Conservation (phyloP, 805 yeast species). For the Torulaspora franciscae region DNA sequence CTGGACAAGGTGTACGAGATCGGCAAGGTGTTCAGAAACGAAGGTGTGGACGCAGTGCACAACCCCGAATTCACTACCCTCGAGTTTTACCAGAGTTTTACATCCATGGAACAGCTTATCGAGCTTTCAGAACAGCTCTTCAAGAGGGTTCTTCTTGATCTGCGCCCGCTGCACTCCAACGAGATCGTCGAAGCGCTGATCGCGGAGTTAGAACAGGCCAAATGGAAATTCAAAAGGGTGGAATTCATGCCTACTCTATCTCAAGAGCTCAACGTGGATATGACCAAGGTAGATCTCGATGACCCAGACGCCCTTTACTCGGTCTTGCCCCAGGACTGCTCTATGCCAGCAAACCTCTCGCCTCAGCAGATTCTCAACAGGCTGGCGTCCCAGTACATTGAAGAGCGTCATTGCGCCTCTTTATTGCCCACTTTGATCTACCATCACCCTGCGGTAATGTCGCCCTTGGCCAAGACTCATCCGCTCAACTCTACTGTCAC, state of each 20-base stretch:
- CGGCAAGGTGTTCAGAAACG: constrained; percentile 83
- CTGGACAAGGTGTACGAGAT: constrained; percentile 83
- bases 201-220: constrained; percentile 12
- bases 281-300: constrained; percentile 34
- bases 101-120: constrained; percentile 63
- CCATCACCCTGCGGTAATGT: constrained; percentile 78
- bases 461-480: constrained; percentile 80
- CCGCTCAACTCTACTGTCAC: constrained; percentile 41
- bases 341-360: constrained; percentile 29
- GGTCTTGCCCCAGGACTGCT: constrained; percentile 11
- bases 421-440: constrained; percentile 62
- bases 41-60: constrained; percentile 88
- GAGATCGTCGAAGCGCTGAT: constrained; percentile 7
- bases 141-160: constrained; percentile 33
- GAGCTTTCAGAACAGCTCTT: constrained; percentile 56
- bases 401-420: constrained; percentile 48
- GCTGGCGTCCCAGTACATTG: constrained; percentile 57
- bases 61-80: constrained; percentile 92
- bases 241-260: constrained; percentile 33
- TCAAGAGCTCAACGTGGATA: constrained; percentile 21
- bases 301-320: constrained; percentile 21
- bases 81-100: constrained; percentile 78
- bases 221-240: constrained; percentile 30
- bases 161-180: constrained; percentile 21
- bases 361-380: constrained; percentile 61